Conservation (phyloP, 139 green algal species). For the Pleodorina starrii region DNA sequence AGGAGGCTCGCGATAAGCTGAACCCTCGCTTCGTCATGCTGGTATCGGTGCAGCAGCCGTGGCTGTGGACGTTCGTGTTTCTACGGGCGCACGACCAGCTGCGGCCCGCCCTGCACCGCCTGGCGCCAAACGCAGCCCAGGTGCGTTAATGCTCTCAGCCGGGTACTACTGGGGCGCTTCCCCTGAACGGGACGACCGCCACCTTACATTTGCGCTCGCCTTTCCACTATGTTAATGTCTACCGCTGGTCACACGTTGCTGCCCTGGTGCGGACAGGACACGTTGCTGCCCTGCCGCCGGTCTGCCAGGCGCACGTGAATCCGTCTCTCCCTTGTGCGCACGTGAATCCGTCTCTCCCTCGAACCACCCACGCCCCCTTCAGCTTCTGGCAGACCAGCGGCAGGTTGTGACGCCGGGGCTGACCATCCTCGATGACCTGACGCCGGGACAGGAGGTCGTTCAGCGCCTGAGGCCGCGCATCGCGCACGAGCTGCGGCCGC, state of each 20-base stretch:
- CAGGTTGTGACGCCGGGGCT: not conserved
- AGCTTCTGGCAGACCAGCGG: not conserved
- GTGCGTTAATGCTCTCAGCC: too few species aligned
- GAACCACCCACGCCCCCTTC: too few species aligned
- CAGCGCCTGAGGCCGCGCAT: not conserved
- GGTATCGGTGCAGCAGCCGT: not conserved
- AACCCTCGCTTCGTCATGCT: constrained; percentile 30
- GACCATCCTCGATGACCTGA: constrained; percentile 14
- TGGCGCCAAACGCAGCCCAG: constrained; percentile 9
- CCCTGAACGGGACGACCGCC: too few species aligned
- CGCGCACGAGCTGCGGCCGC: not conserved
- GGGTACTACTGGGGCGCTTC: too few species aligned
- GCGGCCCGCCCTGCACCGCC: not conserved
- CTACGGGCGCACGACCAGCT: constrained; percentile 8
- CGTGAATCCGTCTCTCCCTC: too few species aligned
- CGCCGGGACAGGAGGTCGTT: not conserved
- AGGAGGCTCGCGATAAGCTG: constrained; percentile 5
- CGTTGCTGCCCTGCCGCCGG: too few species aligned
- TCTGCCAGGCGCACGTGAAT: too few species aligned
- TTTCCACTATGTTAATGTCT: too few species aligned
- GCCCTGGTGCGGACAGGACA: too few species aligned
- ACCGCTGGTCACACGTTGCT: too few species aligned
- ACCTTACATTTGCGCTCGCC: too few species aligned
- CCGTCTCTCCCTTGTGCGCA: too few species aligned
- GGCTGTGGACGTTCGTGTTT: constrained; percentile 26